These are phyloP conservation scores for Udeniomyces megalosporus DNA, from an alignment of 768 basidiomycete species.

Conservation along the genomic window DNA sequence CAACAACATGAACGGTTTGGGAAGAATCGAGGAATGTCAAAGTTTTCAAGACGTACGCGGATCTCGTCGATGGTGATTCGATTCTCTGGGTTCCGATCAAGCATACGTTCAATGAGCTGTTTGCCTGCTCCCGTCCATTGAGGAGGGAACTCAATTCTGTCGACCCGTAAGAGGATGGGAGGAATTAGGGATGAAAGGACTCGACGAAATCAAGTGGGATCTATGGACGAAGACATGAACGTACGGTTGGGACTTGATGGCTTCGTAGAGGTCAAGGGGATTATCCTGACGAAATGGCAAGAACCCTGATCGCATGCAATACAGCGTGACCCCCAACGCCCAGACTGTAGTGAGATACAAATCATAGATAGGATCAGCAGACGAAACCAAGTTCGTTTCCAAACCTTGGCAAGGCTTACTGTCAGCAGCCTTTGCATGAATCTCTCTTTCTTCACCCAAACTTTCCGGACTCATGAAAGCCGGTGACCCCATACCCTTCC, in stretches of 20 bases:
- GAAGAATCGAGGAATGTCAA: too few species aligned
- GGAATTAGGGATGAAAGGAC: not conserved
- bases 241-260: conserved; percentile 25
- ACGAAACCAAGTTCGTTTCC: too few species aligned
- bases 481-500: conserved; percentile 29
- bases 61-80: conserved; percentile 23
- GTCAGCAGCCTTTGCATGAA: not conserved
- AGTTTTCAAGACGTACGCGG: conserved; percentile 20
- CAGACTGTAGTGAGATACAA: not conserved
- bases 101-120: conserved; percentile 23
- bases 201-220: not conserved
- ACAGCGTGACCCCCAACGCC: conserved; percentile 26
- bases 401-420: not conserved
- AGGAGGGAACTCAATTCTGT: conserved; percentile 22
- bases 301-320: conserved; percentile 28
- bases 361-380: too few species aligned
- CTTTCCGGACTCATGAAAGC: conserved; percentile 26
- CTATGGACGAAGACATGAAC: too few species aligned
- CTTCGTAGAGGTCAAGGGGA: conserved; percentile 27
- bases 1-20: too few species aligned
- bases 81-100: conserved; percentile 23
- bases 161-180: not conserved
- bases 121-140: conserved; percentile 25
- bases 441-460: not conserved
- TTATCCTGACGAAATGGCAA: conserved; percentile 27